These are phyloP conservation scores for Chenopodium formosanum DNA, from an alignment of 148 eudicot species.

Conservation along the genomic window DNA sequence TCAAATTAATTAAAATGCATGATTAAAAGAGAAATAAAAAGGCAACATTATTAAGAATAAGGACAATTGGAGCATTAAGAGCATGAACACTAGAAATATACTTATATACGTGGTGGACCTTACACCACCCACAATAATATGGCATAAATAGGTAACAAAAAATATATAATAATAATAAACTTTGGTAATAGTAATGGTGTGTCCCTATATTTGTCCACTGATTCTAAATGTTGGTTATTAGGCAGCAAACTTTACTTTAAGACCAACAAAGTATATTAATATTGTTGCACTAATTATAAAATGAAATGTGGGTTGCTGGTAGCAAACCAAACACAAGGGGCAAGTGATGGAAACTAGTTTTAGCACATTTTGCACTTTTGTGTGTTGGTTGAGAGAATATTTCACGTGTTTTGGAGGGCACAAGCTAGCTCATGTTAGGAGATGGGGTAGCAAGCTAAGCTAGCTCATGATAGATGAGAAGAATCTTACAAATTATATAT, in stretches of 20 bases:
- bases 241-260: constrained; percentile 16
- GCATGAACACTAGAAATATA: background rate
- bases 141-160: background rate
- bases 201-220: constrained; percentile 7
- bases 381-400: too few relatives aligned
- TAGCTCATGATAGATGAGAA: too few relatives aligned
- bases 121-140: constrained; percentile 1
- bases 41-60: background rate
- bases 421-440: too few relatives aligned
- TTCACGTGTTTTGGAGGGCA: too few relatives aligned
- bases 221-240: constrained; percentile 22
- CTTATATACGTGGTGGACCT: constrained; percentile 21
- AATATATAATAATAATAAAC: background rate
- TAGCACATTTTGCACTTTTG: too few relatives aligned
- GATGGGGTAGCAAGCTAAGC: too few relatives aligned
- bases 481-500: too few relatives aligned
- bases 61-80: background rate
- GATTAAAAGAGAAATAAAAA: background rate
- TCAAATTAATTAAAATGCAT: background rate
- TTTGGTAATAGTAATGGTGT: background rate
- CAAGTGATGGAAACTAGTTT: background rate
- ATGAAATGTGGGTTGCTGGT: background rate
- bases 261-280: background rate
- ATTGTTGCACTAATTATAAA: background rate
- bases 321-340: background rate